Percentiles rank a stretch among this genome's conserved stretches.
phyloP scores from a whole-genome alignment of 305 asterid genomes.

The Solanum aculeatissimum region DNA sequence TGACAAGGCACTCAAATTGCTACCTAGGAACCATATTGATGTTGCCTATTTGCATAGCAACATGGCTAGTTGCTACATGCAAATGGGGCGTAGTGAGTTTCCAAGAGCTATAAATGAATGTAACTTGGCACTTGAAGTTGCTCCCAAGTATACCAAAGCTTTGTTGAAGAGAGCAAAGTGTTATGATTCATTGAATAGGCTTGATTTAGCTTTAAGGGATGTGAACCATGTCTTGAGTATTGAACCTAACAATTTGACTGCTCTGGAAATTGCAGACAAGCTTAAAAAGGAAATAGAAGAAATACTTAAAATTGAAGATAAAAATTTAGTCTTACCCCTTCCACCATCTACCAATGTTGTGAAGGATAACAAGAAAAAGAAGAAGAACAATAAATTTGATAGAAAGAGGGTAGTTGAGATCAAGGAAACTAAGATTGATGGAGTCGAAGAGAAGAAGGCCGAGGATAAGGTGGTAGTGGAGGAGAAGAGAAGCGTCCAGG shows the following conservation, averaged over 20 bases:
- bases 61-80: constrained; percentile 94
- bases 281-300: constrained; percentile 38
- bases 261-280: constrained; percentile 57
- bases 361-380: constrained; percentile 42
- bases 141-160: constrained; percentile 89
- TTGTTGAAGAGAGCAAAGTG: constrained; percentile 77
- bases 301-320: constrained; percentile 37
- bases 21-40: constrained; percentile 69
- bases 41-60: constrained; percentile 66
- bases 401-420: constrained; percentile 28
- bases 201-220: constrained; percentile 69
- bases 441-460: constrained; percentile 33
- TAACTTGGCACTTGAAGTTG: constrained; percentile 80
- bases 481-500: constrained; percentile 52
- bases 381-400: constrained; percentile 28
- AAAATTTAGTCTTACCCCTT: constrained; percentile 33
- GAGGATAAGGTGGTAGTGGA: constrained; percentile 67
- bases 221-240: constrained; percentile 58
- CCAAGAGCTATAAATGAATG: constrained; percentile 83
- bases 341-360: constrained; percentile 23
- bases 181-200: constrained; percentile 61
- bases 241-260: constrained; percentile 73
- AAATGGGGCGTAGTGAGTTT: constrained; percentile 76
- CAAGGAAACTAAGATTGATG: constrained; percentile 34
- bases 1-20: constrained; percentile 76